Conservation (phyloP, 345 rosid genomes). For the Populus simonii region DNA sequence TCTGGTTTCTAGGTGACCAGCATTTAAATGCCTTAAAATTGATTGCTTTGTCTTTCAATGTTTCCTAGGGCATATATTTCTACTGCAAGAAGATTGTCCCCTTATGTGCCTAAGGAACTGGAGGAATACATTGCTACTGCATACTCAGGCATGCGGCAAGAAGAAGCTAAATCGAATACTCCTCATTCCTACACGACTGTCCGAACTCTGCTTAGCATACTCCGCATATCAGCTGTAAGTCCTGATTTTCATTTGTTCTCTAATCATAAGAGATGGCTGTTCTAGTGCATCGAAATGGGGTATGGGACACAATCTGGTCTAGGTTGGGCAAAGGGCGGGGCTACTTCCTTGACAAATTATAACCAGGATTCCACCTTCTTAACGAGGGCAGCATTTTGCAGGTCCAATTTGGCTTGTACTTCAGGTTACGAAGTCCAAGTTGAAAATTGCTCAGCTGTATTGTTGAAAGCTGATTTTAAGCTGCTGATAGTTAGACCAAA, state of each 20-base stretch:
- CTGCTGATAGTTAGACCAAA: no score
- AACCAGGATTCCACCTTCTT: neutral
- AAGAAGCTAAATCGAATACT: slow-evolving; percentile 82
- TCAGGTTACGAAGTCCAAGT: neutral
- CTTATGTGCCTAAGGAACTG: slow-evolving; percentile 74
- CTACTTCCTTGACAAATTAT: neutral
- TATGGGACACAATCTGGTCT: neutral
- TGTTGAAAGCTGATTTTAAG: neutral
- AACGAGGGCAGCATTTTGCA: neutral
- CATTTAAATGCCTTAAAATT: neutral
- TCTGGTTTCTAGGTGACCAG: neutral
- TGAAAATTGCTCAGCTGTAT: neutral
- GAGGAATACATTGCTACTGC: slow-evolving; percentile 95
- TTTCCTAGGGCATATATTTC: slow-evolving; percentile 80
- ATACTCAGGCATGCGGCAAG: slow-evolving; percentile 89
- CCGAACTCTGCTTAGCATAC: slow-evolving; percentile 90
- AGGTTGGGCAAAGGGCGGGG: slow-evolving; percentile 3
- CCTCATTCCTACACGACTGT: slow-evolving; percentile 96
- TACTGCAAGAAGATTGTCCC: slow-evolving; percentile 84
- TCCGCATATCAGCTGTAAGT: slow-evolving; percentile 93
- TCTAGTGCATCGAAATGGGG: neutral
- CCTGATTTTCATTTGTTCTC: neutral
- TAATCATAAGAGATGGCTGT: neutral
- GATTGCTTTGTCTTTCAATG: slow-evolving; percentile 5
- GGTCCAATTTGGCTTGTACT: neutral